A percentile compares a stretch with the other conserved stretches of the same genome.
Conservation (phyloP, 768 basidiomycete genomes). For the Russula sp. region DNA sequence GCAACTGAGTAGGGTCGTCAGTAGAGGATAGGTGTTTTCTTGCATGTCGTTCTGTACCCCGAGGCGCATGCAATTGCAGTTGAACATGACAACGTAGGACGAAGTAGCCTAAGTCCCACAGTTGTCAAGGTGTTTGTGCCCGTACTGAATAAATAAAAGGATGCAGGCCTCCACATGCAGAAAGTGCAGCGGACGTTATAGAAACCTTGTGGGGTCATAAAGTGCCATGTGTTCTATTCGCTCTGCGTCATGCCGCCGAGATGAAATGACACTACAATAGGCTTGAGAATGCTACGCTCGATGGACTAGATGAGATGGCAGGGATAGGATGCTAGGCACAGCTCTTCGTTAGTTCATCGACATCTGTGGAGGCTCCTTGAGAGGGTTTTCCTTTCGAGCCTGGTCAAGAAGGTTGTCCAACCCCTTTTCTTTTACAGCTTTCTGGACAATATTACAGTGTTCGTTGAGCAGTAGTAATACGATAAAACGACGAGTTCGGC, state of each 20-base stretch:
- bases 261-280: neutral
- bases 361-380: slow-evolving; percentile 53
- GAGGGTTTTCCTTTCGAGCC: slow-evolving; percentile 41
- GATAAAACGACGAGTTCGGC: slow-evolving; percentile 27
- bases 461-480: neutral
- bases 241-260: neutral
- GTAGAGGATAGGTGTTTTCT: neutral
- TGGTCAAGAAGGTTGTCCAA: slow-evolving; percentile 71
- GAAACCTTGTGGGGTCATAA: neutral
- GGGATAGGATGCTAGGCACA: neutral
- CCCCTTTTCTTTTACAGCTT: slow-evolving; percentile 72
- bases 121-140: neutral
- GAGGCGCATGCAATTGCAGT: neutral
- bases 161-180: neutral
- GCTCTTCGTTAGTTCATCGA: slow-evolving; percentile 19
- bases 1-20: neutral
- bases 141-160: neutral
- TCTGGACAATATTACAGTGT: slow-evolving; percentile 37
- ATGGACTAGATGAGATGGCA: neutral
- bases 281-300: neutral
- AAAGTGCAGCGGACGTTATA: neutral
- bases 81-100: neutral
- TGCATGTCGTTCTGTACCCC: neutral
- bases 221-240: neutral
- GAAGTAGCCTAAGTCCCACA: neutral